Evolutionary conservation across 2,329 filamentous ascomycete species (phyloP).

Genomic region (Aspergillus caelatus): DNA sequence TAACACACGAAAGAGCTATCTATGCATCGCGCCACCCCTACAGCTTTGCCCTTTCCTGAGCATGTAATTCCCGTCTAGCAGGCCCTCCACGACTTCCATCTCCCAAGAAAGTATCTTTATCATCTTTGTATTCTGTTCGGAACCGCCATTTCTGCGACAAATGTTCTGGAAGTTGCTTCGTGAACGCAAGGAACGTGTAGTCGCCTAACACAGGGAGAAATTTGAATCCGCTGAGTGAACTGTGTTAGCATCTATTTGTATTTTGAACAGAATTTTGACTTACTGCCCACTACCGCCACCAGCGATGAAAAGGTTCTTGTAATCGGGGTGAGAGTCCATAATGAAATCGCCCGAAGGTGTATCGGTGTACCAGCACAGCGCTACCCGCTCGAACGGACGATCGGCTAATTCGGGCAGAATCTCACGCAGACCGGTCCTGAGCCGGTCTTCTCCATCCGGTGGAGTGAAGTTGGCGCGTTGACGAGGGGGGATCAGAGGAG

Average conservation of each 20-base stretch:
- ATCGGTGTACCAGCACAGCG: conserved; percentile 42
- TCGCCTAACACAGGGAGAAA: conserved; percentile 68
- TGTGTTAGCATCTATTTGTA: neutral
- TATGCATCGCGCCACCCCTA: neutral
- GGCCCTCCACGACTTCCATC: conserved; percentile 26
- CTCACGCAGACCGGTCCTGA: conserved; percentile 21
- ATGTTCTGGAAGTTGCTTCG: conserved; percentile 4
- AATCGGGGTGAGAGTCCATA: conserved; percentile 40
- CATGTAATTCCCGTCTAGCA: conserved; percentile 5
- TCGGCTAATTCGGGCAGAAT: conserved; percentile 24
- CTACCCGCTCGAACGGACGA: conserved; percentile 27
- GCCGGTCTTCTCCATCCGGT: conserved; percentile 18
- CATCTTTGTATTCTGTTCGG: conserved; percentile 10
- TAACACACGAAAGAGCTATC: neutral
- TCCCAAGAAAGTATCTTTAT: conserved; percentile 15
- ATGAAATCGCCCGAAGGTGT: conserved; percentile 39
- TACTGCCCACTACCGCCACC: conserved; percentile 18
- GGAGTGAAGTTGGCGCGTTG: conserved; percentile 23
- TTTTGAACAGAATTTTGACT: neutral
- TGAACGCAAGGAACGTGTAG: conserved; percentile 45
- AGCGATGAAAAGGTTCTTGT: conserved; percentile 13
- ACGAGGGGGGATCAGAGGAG: conserved; percentile 15
- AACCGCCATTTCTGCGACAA: conserved; percentile 24
- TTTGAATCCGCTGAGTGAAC: conserved; percentile 59
- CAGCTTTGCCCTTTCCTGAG: conserved; percentile 8